Percentiles rank a stretch among this genome's conserved stretches.
These are phyloP conservation scores for Ceratocystis destructans DNA, from an alignment of 2,329 filamentous ascomycete species.

Conservation along the genomic window DNA sequence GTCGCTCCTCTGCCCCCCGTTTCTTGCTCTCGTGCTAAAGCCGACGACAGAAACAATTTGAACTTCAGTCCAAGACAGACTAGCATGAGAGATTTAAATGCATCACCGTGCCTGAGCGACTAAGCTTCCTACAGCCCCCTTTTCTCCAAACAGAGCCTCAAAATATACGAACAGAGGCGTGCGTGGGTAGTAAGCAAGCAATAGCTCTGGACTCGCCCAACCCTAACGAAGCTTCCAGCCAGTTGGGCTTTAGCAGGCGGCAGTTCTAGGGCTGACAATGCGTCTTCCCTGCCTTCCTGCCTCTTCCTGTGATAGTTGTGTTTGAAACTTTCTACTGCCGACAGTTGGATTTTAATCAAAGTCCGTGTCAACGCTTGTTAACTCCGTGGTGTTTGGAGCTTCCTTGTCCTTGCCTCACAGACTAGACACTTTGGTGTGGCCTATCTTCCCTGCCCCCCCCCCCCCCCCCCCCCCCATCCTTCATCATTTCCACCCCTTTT, in stretches of 20 bases:
- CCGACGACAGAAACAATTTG: not conserved
- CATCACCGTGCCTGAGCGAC: not conserved
- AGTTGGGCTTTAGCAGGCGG: not conserved
- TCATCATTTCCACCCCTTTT: too few species aligned
- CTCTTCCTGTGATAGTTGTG: not conserved
- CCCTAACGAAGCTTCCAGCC: not conserved
- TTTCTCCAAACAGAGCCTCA: not conserved
- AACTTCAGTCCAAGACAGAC: not conserved
- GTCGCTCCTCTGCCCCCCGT: not conserved
- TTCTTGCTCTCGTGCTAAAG: not conserved
- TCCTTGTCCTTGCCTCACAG: not conserved
- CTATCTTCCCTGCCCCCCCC: not conserved
- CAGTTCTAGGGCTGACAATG: not conserved
- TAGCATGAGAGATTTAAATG: slow-evolving; percentile 2
- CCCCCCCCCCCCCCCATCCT: too few species aligned
- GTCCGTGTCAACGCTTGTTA: not conserved
- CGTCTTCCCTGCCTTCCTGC: not conserved
- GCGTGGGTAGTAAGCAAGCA: not conserved
- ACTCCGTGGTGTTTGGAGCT: not conserved
- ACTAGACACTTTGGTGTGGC: not conserved
- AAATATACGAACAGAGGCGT: not conserved
- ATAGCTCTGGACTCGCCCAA: not conserved
- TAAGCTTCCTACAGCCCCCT: not conserved
- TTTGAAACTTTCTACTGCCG: not conserved
- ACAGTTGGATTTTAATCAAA: not conserved